phyloP scores from a whole-genome alignment of 441 rosid genomes.

The Melastoma candidum region DNA sequence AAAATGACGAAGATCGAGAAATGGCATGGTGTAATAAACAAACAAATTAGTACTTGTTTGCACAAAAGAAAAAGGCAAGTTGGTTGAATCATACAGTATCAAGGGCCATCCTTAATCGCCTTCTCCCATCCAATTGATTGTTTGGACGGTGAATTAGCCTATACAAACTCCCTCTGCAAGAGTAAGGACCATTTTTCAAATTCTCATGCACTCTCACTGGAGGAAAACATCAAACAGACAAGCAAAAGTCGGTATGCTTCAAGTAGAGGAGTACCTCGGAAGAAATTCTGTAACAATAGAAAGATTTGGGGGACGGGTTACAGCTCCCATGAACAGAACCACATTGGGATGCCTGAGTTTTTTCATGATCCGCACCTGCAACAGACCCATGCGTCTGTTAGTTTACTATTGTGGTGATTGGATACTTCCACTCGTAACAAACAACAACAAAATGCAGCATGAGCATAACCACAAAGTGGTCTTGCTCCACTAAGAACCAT shows the following conservation, averaged over 20 bases:
- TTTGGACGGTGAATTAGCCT: constrained; percentile 84
- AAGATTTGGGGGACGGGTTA: constrained; percentile 66
- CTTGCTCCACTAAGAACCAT: too few relatives aligned
- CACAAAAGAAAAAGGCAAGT: constrained; percentile 4
- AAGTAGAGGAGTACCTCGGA: constrained; percentile 35
- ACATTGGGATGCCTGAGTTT: constrained; percentile 65
- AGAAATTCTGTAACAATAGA: constrained; percentile 74
- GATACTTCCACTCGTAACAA: too few relatives aligned
- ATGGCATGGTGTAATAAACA: too few relatives aligned
- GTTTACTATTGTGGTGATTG: neutral
- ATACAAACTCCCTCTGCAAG: constrained; percentile 96
- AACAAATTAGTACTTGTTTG: too few relatives aligned
- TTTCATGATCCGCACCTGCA: constrained; percentile 54
- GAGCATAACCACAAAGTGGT: too few relatives aligned
- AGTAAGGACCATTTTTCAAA: constrained; percentile 17
- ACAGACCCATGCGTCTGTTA: constrained; percentile 4
- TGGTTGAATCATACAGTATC: constrained; percentile 57
- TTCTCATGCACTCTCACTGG: neutral
- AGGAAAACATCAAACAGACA: constrained; percentile 1
- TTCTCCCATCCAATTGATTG: constrained; percentile 86
- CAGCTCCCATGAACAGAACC: constrained; percentile 84
- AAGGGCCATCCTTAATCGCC: constrained; percentile 92
- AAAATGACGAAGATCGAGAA: too few relatives aligned
- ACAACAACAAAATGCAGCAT: too few relatives aligned
- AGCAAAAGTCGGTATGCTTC: too few relatives aligned